Percentiles rank a stretch among this genome's conserved stretches.
Evolutionary conservation across 2,329 filamentous ascomycete genomes (phyloP).

Genomic region (Beauveria sp.): DNA sequence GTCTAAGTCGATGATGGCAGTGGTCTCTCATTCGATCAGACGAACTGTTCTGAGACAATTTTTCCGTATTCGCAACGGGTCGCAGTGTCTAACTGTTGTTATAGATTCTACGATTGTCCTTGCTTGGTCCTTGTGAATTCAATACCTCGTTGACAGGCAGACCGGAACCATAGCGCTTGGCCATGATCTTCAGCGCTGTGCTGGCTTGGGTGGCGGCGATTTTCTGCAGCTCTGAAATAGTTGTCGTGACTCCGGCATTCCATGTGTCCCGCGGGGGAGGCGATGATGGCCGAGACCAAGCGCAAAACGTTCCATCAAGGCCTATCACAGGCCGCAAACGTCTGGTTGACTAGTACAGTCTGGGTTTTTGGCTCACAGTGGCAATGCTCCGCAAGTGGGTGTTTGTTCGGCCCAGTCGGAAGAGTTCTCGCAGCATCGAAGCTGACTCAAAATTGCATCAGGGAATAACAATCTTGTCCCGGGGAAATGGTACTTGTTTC

Average conservation of each 20-base stretch:
- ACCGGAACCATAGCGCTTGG: not conserved
- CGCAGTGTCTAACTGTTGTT: not conserved
- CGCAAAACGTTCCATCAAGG: not conserved
- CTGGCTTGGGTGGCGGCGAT: not conserved
- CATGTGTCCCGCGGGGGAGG: not conserved
- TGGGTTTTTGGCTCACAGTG: too few relatives aligned
- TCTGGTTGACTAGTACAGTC: not conserved
- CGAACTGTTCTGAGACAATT: not conserved
- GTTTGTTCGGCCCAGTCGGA: too few relatives aligned
- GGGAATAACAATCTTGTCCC: too few relatives aligned
- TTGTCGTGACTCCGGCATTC: not conserved
- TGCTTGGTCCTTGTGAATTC: not conserved
- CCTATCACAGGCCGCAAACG: not conserved
- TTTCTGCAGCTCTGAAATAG: not conserved
- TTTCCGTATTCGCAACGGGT: not conserved
- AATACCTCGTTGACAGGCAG: not conserved
- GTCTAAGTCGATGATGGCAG: too few relatives aligned
- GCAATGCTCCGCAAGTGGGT: too few relatives aligned
- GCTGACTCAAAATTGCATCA: too few relatives aligned
- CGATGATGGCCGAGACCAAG: not conserved
- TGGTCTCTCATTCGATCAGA: too few relatives aligned
- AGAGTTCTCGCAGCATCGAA: too few relatives aligned
- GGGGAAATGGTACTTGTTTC: too few relatives aligned
- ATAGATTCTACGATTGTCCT: not conserved
- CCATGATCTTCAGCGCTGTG: not conserved